Evolutionary conservation across 495 filamentous ascomycete species (phyloP).

Genomic region (Choiromyces venosus): DNA sequence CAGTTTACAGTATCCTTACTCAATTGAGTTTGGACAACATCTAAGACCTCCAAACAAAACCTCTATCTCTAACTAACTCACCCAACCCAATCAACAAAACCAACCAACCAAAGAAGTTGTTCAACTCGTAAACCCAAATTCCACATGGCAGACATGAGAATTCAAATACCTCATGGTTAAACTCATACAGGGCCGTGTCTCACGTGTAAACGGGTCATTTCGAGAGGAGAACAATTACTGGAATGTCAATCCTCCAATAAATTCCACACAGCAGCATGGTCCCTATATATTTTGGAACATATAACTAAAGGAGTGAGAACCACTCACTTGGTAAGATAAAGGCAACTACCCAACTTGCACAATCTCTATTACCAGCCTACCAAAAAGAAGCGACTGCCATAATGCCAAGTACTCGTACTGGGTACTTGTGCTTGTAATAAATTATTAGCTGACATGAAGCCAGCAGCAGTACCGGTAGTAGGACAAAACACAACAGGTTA

Average conservation of each 20-base stretch:
- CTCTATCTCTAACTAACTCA: neutral
- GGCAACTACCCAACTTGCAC: neutral
- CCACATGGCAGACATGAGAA: neutral
- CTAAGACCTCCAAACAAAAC: neutral
- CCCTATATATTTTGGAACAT: neutral
- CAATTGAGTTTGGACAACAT: neutral
- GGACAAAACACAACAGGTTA: neutral
- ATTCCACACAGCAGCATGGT: neutral
- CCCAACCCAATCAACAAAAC: neutral
- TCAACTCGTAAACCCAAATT: neutral
- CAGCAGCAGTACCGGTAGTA: neutral
- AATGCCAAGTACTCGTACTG: neutral
- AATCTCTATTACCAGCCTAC: neutral
- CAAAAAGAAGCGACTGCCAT: neutral
- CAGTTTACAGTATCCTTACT: neutral
- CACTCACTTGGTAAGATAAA: neutral
- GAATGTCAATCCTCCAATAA: neutral
- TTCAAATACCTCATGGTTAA: neutral
- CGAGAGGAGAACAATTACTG: neutral
- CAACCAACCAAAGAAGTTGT: neutral
- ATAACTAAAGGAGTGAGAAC: neutral
- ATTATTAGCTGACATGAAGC: slow-evolving; percentile 6
- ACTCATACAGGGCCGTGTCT: neutral
- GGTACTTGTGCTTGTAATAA: neutral
- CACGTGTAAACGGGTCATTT: neutral